These are phyloP conservation scores for Eragrostis tef DNA, from an alignment of 202 grass and related monocot species.

Conservation along the genomic window DNA sequence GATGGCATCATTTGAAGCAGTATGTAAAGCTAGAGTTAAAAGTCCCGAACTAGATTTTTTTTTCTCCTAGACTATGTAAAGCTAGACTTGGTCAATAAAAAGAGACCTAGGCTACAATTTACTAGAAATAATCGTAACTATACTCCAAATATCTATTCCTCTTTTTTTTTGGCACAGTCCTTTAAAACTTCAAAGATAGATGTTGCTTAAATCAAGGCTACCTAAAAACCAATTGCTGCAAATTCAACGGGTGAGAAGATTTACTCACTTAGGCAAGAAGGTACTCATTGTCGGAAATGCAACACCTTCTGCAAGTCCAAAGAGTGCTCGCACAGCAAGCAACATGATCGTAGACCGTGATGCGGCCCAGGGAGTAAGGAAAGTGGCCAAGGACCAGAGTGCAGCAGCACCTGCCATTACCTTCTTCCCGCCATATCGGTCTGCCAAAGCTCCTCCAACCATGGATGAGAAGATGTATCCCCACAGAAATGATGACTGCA, in stretches of 20 bases:
- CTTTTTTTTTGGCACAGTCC: background rate
- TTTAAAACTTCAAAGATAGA: background rate
- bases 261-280: constrained; percentile 76
- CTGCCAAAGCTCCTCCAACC: constrained; percentile 87
- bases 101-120: background rate
- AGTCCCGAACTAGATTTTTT: background rate
- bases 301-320: constrained; percentile 89
- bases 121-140: background rate
- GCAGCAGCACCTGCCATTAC: constrained; percentile 81
- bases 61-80: constrained; percentile 21
- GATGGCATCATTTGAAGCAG: background rate
- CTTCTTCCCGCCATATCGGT: constrained; percentile 87
- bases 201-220: constrained; percentile 27
- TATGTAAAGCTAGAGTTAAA: background rate
- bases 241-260: constrained; percentile 14
- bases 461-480: constrained; percentile 91
- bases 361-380: constrained; percentile 92
- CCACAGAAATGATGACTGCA: constrained; percentile 96
- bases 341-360: constrained; percentile 67
- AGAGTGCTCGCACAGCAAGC: constrained; percentile 73
- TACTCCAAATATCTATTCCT: background rate
- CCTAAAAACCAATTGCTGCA: background rate
- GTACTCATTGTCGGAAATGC: constrained; percentile 99
- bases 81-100: background rate
- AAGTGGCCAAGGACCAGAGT: constrained; percentile 91